These are phyloP conservation scores for Chlorella variabilis DNA, from an alignment of 163 green algal genomes.

Conservation along the genomic window DNA sequence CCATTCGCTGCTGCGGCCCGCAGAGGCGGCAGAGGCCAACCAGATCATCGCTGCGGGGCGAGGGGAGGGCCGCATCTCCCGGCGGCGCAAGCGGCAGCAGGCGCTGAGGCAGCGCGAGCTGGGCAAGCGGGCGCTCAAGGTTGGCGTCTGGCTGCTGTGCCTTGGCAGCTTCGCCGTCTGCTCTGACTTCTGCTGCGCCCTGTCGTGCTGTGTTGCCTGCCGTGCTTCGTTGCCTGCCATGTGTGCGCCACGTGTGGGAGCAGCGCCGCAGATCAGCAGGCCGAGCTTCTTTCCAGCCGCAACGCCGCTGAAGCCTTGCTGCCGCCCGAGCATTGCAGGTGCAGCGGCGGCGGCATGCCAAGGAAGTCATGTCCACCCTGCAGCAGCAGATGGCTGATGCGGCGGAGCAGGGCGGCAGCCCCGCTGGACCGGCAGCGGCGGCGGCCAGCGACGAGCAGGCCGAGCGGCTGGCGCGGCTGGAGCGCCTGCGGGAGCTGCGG, in stretches of 20 bases:
- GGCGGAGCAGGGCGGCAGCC: background rate
- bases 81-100: conserved; percentile 40
- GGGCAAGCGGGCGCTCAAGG: conserved; percentile 21
- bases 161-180: too few species aligned
- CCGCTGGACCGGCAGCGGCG: background rate
- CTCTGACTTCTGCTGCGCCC: too few species aligned
- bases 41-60: conserved; percentile 35
- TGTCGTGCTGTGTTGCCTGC: background rate
- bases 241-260: too few species aligned
- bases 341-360: conserved; percentile 13
- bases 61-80: conserved; percentile 35
- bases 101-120: conserved; percentile 20
- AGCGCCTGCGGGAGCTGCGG: conserved; percentile 31
- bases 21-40: background rate
- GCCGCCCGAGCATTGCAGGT: background rate
- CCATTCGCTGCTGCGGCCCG: background rate
- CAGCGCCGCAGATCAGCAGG: too few species aligned
- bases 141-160: background rate
- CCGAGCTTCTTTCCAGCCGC: too few species aligned
- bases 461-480: conserved; percentile 13
- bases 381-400: conserved; percentile 1
- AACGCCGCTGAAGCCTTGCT: too few species aligned
- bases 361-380: conserved; percentile 4
- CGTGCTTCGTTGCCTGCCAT: background rate
- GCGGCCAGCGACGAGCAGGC: background rate